Base-by-base conservation (phyloP, 129 eudicot species). In the Artemisia annua region DNA sequence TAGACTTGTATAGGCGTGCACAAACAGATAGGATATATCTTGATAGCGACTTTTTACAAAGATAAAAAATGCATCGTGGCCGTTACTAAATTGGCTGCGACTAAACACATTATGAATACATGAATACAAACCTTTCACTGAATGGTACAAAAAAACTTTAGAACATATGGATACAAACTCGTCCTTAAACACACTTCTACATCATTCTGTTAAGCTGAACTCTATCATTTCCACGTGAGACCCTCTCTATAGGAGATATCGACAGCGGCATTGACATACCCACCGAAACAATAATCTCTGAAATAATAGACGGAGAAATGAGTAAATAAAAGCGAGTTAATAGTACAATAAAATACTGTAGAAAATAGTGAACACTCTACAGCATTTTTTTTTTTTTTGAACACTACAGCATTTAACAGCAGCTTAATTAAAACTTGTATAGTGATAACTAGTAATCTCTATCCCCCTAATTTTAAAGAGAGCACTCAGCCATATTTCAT, bases 261-360 rank as follows among this genome's bases (percentile, higher is more conserved):
- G 82, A 72, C 75, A 85, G 96, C 10, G 98, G 98, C 96, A 92
- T 92, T 7, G 98, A 89, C 96, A 89, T 92, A 50, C 98, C 98
- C 71, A 90, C 96, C 3, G 98, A 92, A 60, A 92, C 96, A 48
- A 92, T 92, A 69, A 92, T 89, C 87, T 92, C 98, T 92, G 96
- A 51, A 85, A 78, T 22, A 32, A 61, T 28, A 43, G 46, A 48
- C 3, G 30, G 10, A 50, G 39, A 70, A 51, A 30, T 22, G 1
- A 7, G 66, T 56, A 26, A 39, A 43, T 19, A 15, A 20, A 18
- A 61, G 13, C 17, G 22, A 13, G 39, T 15, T 56, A 28, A 28
- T 28, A 28, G 5, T 28, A 5, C 32, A 28, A 39, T 39, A 39
- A 39, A 7, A 39, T 39, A 39, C 1, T 6, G 46, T 39, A 7